Conservation (phyloP, 1,284 basidiomycete species). For the Melampsora americana region DNA sequence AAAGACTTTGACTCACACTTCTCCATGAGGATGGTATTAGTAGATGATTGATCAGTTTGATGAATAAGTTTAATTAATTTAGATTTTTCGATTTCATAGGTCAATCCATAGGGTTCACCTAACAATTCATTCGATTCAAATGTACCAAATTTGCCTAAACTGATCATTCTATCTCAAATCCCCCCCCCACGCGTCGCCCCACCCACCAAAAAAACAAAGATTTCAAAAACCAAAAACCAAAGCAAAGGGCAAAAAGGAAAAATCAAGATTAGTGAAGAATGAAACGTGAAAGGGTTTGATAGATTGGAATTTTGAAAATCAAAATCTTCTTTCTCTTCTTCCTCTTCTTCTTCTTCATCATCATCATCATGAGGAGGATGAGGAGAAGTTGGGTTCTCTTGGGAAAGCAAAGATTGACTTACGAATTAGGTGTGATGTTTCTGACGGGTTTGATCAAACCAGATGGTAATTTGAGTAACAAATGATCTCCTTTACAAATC, state of each 20-base stretch:
- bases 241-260: constrained; percentile 28
- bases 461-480: constrained; percentile 27
- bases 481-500: constrained; percentile 18
- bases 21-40: too few species aligned
- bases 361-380: too few species aligned
- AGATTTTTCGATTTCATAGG: constrained; percentile 50
- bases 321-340: too few species aligned
- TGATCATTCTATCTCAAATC: constrained; percentile 50
- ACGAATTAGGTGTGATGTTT: constrained; percentile 18
- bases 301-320: too few species aligned
- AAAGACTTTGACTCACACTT: not conserved
- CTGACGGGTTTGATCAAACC: constrained; percentile 13
- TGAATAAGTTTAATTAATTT: not conserved
- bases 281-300: not conserved
- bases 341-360: too few species aligned
- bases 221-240: not conserved
- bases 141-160: constrained; percentile 53
- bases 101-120: constrained; percentile 52
- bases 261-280: not conserved
- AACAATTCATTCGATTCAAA: constrained; percentile 52
- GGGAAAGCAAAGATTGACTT: too few species aligned
- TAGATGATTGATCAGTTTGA: too few species aligned
- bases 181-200: too few species aligned
- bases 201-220: too few species aligned
- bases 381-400: too few species aligned